phyloP scores from a whole-genome alignment of 768 basidiomycete species.

The Guyanaporus albipodus region DNA sequence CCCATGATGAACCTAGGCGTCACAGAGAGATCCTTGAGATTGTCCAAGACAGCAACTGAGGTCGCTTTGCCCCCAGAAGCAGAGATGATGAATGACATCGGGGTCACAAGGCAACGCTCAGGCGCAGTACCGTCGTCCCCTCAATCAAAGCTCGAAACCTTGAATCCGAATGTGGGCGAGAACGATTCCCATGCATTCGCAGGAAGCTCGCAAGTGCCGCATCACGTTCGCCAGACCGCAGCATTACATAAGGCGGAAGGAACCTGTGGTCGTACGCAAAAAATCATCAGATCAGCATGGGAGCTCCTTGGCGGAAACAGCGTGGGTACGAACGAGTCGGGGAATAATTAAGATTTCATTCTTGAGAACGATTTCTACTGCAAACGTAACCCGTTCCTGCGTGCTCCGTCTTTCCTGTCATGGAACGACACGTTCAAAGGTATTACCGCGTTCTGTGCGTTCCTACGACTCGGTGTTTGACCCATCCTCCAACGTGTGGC shows the following conservation, averaged over 20 bases:
- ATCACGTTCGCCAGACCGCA: conserved; percentile 1
- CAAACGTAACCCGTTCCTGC: not conserved
- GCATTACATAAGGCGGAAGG: conserved; percentile 2
- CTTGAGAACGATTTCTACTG: conserved; percentile 7
- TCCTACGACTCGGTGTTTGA: not conserved
- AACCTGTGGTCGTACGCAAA: not conserved
- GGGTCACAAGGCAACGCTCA: not conserved
- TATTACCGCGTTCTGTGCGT: not conserved
- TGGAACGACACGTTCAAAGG: conserved; percentile 1
- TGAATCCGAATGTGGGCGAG: conserved; percentile 6
- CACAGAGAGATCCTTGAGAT: not conserved
- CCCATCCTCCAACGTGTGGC: conserved; percentile 8
- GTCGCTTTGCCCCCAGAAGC: conserved; percentile 1
- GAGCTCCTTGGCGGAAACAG: conserved; percentile 2
- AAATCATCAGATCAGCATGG: conserved; percentile 12
- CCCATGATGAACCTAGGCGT: too few species aligned
- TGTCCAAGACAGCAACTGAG: conserved; percentile 9
- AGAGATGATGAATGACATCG: conserved; percentile 12
- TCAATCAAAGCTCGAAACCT: conserved; percentile 6
- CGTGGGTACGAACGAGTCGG: conserved; percentile 10
- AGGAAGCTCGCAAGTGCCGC: not conserved
- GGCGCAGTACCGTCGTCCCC: conserved; percentile 6
- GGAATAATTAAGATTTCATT: conserved; percentile 6
- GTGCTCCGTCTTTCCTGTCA: conserved; percentile 1
- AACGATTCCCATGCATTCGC: conserved; percentile 21